Evolutionary conservation across 2,329 filamentous ascomycete species (phyloP).

Genomic region (Rhytidhysteron rufulum): DNA sequence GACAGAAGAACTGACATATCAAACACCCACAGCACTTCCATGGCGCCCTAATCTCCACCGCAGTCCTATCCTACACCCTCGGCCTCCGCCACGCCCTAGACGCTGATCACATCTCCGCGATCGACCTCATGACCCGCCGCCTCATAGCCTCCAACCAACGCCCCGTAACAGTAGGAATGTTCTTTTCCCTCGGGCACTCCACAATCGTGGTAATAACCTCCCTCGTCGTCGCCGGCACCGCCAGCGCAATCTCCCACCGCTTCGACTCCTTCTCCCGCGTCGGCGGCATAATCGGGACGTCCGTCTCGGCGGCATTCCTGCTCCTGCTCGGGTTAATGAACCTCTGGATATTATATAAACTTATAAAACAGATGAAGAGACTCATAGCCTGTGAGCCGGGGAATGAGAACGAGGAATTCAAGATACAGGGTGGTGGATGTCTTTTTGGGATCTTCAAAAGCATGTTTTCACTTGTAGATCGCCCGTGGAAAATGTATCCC

Average conservation of each 20-base stretch:
- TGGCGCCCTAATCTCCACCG: constrained; percentile 66
- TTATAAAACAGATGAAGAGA: constrained; percentile 64
- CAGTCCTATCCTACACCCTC: constrained; percentile 80
- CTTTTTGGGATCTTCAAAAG: constrained; percentile 67
- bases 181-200: constrained; percentile 89
- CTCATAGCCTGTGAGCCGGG: constrained; percentile 53
- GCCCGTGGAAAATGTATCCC: constrained; percentile 94
- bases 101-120: constrained; percentile 87
- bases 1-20: not conserved
- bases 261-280: constrained; percentile 78
- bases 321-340: constrained; percentile 81
- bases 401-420: constrained; percentile 53
- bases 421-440: constrained; percentile 73
- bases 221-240: constrained; percentile 85
- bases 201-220: constrained; percentile 91
- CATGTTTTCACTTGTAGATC: constrained; percentile 69
- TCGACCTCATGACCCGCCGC: constrained; percentile 90
- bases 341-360: constrained; percentile 75
- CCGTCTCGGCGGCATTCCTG: constrained; percentile 78
- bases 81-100: constrained; percentile 94
- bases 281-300: constrained; percentile 85
- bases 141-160: constrained; percentile 80
- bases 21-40: constrained; percentile 25
- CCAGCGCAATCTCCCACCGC: constrained; percentile 72
- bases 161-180: constrained; percentile 89